Evolutionary conservation across 73 alveolate genomes (phyloP), one percentile per base, ranked within the genome.

Genomic region (Stentor coeruleus): DNA sequence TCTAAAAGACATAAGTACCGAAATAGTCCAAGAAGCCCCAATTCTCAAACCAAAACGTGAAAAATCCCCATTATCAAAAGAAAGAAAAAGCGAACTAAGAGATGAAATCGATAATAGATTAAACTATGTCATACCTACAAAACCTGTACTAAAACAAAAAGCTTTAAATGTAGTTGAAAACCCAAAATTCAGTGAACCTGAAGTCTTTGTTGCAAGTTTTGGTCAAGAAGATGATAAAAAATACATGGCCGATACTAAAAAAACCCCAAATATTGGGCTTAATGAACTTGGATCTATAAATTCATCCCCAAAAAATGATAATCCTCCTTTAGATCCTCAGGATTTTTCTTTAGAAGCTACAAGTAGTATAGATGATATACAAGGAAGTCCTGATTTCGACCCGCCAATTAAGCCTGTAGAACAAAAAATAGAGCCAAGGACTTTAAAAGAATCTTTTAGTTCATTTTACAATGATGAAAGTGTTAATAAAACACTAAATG

Each of bases 191-290:
- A n/a, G n/a, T n/a, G n/a, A n/a, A n/a, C 15, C 14, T 28, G 37
- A 20, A 31, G 40, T 28, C 79, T 26, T 66, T 20, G 37, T 66
- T 66, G 79, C 79, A 33, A 66, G 79, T 66, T 66, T 66, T 66
- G 79, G 79, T 1, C 79, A 20, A 28, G 66, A 49, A 49, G 66
- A 49, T 49, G 66, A 49, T 11, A 49, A 49, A 49, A 6, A 49
- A 11, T n/a, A n/a, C n/a, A n/a, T n/a, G n/a, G 28, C 20, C 66
- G 66, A 49, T 11, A 49, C 20, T 6, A 6, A 6, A 20, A 49
- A 49, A 49, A 6, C 6, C 6, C 28, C 20, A 49, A 49, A 49
- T 49, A 11, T 49, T 11, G 6, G 28, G 66, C 6, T 11, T 11
- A 49, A 49, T 20, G n/a, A n/a, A n/a, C n/a, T n/a, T n/a, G n/a